Percentiles rank a stretch among this genome's conserved stretches.
Evolutionary conservation across 176 grass and related monocot genomes (phyloP).

Genomic region (Lolium rigidum): DNA sequence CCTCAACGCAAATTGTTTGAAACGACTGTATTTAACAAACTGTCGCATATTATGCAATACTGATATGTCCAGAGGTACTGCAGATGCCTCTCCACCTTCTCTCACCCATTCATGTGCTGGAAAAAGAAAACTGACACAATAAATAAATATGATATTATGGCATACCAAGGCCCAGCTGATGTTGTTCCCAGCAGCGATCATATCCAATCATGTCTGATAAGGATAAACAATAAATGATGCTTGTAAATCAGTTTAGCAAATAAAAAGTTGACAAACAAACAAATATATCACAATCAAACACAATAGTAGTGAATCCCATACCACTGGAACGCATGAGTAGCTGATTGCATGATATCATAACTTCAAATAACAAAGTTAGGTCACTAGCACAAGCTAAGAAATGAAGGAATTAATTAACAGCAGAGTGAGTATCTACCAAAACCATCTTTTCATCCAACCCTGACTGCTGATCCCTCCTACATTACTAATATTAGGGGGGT

Average conservation of each 20-base stretch:
- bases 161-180: not conserved
- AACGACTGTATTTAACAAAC: slow-evolving; percentile 96
- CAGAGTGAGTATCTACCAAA: slow-evolving; percentile 23
- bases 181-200: slow-evolving; percentile 13
- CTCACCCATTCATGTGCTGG: slow-evolving; percentile 95
- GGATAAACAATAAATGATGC: slow-evolving; percentile 24
- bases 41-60: slow-evolving; percentile 89
- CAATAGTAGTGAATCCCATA: not conserved
- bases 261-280: slow-evolving; percentile 26
- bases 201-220: slow-evolving; percentile 6
- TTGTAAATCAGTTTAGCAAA: slow-evolving; percentile 17
- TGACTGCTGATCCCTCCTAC: not conserved
- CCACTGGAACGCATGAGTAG: not conserved
- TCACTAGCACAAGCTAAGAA: not conserved
- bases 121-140: slow-evolving; percentile 24
- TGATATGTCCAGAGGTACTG: slow-evolving; percentile 95
- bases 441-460: not conserved
- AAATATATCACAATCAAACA: slow-evolving; percentile 14
- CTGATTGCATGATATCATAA: not conserved
- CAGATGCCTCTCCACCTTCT: slow-evolving; percentile 89
- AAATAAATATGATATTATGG: slow-evolving; percentile 27
- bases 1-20: slow-evolving; percentile 97
- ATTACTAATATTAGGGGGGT: not conserved
- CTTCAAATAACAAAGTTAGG: not conserved
- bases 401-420: slow-evolving; percentile 7